Evolutionary conservation across 2,329 filamentous ascomycete species (phyloP).

Genomic region (Eutypa lata): DNA sequence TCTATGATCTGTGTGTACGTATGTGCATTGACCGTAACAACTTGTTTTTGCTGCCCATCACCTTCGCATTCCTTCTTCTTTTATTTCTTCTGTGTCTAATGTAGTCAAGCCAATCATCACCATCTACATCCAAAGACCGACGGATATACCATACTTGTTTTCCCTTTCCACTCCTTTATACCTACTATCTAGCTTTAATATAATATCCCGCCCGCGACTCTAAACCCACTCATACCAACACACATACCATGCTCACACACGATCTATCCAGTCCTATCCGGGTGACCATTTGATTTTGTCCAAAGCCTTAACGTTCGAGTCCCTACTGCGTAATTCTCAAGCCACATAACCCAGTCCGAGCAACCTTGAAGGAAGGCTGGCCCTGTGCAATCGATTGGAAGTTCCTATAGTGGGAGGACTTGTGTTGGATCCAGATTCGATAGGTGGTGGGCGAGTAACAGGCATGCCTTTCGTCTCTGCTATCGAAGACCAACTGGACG

Average conservation of each 20-base stretch:
- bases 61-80: background rate
- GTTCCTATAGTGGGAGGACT: background rate
- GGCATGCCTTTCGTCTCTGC: slow-evolving; percentile 3
- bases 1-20: background rate
- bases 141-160: background rate
- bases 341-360: too few species aligned
- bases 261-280: background rate
- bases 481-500: slow-evolving; percentile 6
- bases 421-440: background rate
- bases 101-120: too few species aligned
- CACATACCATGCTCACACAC: background rate
- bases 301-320: too few species aligned
- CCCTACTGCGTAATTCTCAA: too few species aligned
- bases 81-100: too few species aligned
- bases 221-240: background rate
- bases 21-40: background rate
- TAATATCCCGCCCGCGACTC: background rate
- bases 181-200: too few species aligned
- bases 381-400: background rate
- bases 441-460: background rate
- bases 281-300: background rate
- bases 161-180: too few species aligned
- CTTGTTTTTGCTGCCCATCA: background rate
- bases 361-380: background rate
- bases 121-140: background rate